Conservation (phyloP, 139 green algal genomes). For the Haematococcus lacustris region DNA sequence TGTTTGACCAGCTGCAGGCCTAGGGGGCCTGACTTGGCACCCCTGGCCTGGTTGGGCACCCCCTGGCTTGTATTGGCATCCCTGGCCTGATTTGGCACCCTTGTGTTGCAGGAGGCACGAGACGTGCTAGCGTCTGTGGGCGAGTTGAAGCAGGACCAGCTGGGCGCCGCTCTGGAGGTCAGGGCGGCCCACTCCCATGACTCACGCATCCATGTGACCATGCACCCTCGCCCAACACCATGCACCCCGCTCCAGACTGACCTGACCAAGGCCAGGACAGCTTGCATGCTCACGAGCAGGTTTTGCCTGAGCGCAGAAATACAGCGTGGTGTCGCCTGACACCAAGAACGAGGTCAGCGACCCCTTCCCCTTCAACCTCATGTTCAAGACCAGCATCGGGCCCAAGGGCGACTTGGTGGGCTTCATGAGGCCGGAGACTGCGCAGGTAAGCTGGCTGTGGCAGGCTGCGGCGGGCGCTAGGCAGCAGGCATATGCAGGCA, state of each 20-base stretch:
- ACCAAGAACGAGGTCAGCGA: slow-evolving; percentile 86
- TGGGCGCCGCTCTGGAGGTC: slow-evolving; percentile 65
- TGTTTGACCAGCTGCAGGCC: too few species aligned
- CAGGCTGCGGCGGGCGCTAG: too few species aligned
- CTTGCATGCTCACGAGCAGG: neutral
- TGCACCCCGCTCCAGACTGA: too few species aligned
- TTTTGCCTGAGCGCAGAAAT: slow-evolving; percentile 35
- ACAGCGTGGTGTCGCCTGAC: slow-evolving; percentile 75
- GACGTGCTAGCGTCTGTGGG: slow-evolving; percentile 73
- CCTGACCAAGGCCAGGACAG: too few species aligned
- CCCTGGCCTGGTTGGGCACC: too few species aligned
- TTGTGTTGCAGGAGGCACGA: slow-evolving; percentile 60
- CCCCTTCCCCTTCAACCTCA: slow-evolving; percentile 98
- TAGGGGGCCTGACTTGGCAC: too few species aligned
- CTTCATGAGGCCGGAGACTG: slow-evolving; percentile 86
- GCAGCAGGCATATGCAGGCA: too few species aligned
- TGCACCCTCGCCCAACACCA: too few species aligned
- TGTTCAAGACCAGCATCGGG: slow-evolving; percentile 92
- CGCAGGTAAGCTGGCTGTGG: slow-evolving; percentile 44
- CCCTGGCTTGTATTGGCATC: too few species aligned
- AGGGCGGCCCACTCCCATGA: too few species aligned
- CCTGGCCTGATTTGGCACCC: too few species aligned
- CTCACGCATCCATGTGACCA: too few species aligned
- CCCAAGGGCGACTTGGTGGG: slow-evolving; percentile 75
- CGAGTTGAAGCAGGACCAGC: slow-evolving; percentile 71